Evolutionary conservation across 768 basidiomycete species (phyloP).

Genomic region (Xerocomellus dryophilus): DNA sequence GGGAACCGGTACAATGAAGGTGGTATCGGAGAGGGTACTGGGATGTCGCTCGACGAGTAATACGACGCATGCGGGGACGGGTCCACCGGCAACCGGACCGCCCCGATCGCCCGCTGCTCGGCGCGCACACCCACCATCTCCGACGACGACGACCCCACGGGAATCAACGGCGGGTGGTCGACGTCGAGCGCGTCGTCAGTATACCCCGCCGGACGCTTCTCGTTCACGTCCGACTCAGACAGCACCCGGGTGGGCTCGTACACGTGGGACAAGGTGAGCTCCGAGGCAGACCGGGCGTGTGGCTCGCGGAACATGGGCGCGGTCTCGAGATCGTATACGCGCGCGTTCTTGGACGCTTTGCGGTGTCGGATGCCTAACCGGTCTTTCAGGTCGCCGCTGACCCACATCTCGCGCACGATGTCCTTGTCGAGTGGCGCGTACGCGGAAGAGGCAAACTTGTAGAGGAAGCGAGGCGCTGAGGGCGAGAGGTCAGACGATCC

Average conservation of each 20-base stretch:
- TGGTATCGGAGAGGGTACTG: constrained; percentile 56
- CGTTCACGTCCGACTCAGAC: constrained; percentile 14
- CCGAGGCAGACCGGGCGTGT: constrained; percentile 64
- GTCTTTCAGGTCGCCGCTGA: constrained; percentile 78
- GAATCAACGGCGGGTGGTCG: constrained; percentile 9
- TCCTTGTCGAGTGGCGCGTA: constrained; percentile 86
- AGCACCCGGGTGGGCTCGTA: constrained; percentile 51
- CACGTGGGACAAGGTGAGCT: constrained; percentile 40
- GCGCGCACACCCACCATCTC: constrained; percentile 4
- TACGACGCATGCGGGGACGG: constrained; percentile 55
- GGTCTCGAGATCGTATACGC: constrained; percentile 47
- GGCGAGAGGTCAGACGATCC: constrained; percentile 2
- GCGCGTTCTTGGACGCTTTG: constrained; percentile 45
- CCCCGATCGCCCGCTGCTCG: constrained; percentile 25
- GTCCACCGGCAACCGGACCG: constrained; percentile 38
- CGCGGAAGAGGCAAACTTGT: constrained; percentile 65
- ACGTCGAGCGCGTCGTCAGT: background rate
- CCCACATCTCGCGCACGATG: constrained; percentile 91
- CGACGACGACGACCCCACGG: constrained; percentile 6
- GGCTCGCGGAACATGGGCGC: constrained; percentile 69
- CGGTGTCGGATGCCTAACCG: constrained; percentile 69
- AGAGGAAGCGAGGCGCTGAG: constrained; percentile 76
- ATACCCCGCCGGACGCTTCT: constrained; percentile 8
- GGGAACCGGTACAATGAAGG: constrained; percentile 46
- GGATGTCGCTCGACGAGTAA: constrained; percentile 52